Evolutionary conservation across 352 stramenopile species (phyloP), one percentile per base, ranked within the genome.

Genomic region (Phytophthora pluvialis): DNA sequence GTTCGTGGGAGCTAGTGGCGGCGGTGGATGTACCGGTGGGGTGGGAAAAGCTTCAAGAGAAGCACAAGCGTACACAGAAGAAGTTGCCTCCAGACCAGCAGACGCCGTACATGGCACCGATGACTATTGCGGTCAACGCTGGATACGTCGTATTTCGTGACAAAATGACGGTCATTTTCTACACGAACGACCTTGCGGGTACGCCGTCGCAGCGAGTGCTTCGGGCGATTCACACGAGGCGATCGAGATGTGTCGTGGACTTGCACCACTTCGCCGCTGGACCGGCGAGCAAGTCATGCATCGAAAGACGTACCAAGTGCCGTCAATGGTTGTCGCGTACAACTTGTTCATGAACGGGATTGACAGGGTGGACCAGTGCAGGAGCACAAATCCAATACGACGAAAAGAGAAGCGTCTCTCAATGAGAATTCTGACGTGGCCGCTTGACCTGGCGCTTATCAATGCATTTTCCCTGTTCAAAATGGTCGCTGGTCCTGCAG

Each of bases 11-110:
- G 21, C 40, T 59, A 12, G 12, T 59, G 11, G 39, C 57, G 0
- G 57, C 47, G 1, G 0, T 65, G 1, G 57, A 59, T 40, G 40
- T 65, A n/a, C 5, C 39, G 2, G 1, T n/a, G 0, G 47, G 1
- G 10, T 58, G 46, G 40, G 47, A 58, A 32, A 52, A 59, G 47
- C 38, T 47, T 5, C 45, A 64, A 29, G 46, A 64, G n/a, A 56
- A 54, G 26, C 57, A 64, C 29, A 55, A 64, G 5, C 16, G 57
- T 21, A 2, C 1, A 21, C 21, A 21, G 21, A 21, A 21, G 21
- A 21, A 21, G 21, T 21, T 21, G 1, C 2, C 21, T 21, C 21
- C 21, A 21, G 21, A 21, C 21, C 21, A 2, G 21, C 21, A 21
- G 21, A 21, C 21, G 21, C 21, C 21, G 31, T 63, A 63, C 45